Evolutionary conservation across 352 stramenopile species (phyloP).

Genomic region (Nannochloropsis limnetica): DNA sequence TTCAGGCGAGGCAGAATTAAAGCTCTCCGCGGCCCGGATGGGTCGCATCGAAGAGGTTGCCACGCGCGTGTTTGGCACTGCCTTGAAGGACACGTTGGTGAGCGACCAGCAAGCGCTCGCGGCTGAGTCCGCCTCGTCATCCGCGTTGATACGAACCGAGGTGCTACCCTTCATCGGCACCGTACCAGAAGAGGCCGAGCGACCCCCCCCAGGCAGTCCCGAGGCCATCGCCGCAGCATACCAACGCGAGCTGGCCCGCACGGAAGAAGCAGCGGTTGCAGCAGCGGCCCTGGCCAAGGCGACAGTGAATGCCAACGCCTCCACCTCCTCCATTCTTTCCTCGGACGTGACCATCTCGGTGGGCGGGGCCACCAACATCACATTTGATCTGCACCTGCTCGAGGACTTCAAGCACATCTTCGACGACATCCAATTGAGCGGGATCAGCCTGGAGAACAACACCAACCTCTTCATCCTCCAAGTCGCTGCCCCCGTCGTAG

Average conservation of each 20-base stretch:
- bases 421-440: conserved; percentile 18
- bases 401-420: conserved; percentile 35
- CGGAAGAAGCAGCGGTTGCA: neutral
- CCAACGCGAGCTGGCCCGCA: neutral
- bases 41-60: conserved; percentile 24
- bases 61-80: neutral
- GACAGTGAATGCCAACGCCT: neutral
- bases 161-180: conserved; percentile 24
- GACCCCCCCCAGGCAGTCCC: neutral
- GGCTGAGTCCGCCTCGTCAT: neutral
- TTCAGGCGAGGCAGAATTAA: neutral
- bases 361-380: conserved; percentile 25
- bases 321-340: neutral
- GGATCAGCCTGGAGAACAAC: conserved; percentile 30
- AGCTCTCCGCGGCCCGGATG: conserved; percentile 5
- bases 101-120: conserved; percentile 25
- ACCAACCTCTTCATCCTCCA: conserved; percentile 29
- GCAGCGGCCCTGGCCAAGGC: neutral
- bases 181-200: neutral
- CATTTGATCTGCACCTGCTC: conserved; percentile 14
- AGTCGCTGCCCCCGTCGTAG: neutral
- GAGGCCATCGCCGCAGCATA: neutral
- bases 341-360: conserved; percentile 28
- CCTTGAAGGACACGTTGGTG: neutral
- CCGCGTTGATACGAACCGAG: neutral